Conservation (phyloP, 106 monocot genomes). For the Dioscorea dumetorum region DNA sequence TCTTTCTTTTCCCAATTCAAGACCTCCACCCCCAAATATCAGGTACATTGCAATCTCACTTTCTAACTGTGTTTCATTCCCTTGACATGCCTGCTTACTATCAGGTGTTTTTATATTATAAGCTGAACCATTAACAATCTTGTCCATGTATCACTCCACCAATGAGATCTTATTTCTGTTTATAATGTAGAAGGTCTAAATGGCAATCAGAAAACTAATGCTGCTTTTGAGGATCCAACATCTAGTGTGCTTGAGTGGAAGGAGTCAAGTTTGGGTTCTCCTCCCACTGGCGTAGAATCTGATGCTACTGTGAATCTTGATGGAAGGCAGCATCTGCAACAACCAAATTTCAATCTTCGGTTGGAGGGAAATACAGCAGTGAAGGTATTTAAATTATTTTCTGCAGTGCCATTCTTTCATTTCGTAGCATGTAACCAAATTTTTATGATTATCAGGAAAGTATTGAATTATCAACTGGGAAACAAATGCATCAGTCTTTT, state of each 20-base stretch:
- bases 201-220: no score
- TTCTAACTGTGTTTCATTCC: no score
- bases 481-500: slow-evolving; percentile 85
- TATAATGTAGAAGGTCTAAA: no score
- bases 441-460: slow-evolving; percentile 45
- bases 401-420: not conserved
- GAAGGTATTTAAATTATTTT: slow-evolving; percentile 22
- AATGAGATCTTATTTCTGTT: no score
- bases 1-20: no score
- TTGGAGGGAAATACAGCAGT: slow-evolving; percentile 52
- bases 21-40: no score
- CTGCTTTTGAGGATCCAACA: slow-evolving; percentile 5
- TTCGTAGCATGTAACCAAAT: not conserved
- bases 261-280: no score
- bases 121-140: no score
- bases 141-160: no score
- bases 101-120: no score
- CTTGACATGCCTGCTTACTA: no score
- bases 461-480: slow-evolving; percentile 45
- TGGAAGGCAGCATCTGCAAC: slow-evolving; percentile 6
- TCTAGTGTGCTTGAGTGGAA: not conserved
- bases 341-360: slow-evolving; percentile 21
- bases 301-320: slow-evolving; percentile 13
- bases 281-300: not conserved
- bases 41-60: no score